Evolutionary conservation across 345 rosid genomes (phyloP), one percentile per base, ranked within the genome.

Genomic region (Salix caprea): DNA sequence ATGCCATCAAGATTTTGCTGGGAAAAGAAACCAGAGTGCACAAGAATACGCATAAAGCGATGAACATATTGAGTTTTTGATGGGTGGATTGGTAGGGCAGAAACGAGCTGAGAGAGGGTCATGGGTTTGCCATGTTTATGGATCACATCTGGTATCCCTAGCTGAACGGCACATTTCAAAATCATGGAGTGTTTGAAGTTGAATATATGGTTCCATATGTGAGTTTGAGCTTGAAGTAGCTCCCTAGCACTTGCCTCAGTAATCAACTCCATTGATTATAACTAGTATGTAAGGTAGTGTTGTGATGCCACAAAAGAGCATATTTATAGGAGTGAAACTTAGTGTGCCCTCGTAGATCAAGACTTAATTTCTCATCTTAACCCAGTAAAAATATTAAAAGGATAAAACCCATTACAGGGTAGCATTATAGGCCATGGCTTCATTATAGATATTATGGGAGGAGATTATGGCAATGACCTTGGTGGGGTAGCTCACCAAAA

Each of bases 401-500:
- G 34, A 32, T 32, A 32, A 32, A 32, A 32, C 34, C 34, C 34
- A 32, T 32, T 32, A 32, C 34, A 32, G 34, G 34, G 34, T 32
- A 32, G 3, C 34, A 32, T 32, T 32, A 32, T 32, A 32, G 34
- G 34, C 34, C 34, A 32, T 32, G 34, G 34, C 34, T 32, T 32
- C 34, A 32, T 32, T 32, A 32, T 32, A 32, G 34, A 32, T 32
- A 32, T 87, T 72, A 85, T 88, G 26, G 91, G 91, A 15, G 87
- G 84, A 19, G 91, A 90, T 28, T 84, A 80, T 70, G 88, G 86
- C 13, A 79, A 82, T 71, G 94, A 88, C 26, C 82, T 82, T 61
- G 82, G 78, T 75, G 89, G 90, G 77, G 83, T 72, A 54, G 80
- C 87, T 83, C 90, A 79, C 79, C 89, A 77, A 19, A 90, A 81